A percentile compares a stretch with the other conserved stretches of the same genome.
Evolutionary conservation across 371 early-diverging fungal species (phyloP).

Genomic region (Chytridiales sp.): DNA sequence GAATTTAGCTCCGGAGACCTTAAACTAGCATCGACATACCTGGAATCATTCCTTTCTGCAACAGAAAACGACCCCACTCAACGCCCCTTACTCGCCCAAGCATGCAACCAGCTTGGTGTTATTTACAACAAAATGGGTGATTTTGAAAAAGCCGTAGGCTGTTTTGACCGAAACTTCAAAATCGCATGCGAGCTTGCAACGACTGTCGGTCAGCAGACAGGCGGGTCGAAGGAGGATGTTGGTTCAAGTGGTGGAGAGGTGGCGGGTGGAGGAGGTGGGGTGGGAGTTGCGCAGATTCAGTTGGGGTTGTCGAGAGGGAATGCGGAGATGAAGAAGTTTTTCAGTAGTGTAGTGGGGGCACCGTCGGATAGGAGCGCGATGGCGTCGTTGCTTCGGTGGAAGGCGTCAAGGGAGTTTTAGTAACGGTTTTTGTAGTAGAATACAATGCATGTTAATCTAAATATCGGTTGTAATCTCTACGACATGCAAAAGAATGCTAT

Average conservation of each 20-base stretch:
- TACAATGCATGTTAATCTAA: too few relatives aligned
- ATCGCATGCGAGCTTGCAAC: constrained; percentile 27
- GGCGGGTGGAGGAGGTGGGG: not conserved
- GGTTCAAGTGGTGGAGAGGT: not conserved
- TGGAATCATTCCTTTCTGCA: constrained; percentile 33
- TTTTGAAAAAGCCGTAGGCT: constrained; percentile 36
- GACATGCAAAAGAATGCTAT: too few relatives aligned
- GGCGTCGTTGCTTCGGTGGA: too few relatives aligned
- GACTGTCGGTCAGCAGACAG: not conserved
- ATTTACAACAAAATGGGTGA: constrained; percentile 43
- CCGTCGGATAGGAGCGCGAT: too few relatives aligned
- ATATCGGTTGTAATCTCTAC: too few relatives aligned
- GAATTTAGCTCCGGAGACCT: constrained; percentile 36
- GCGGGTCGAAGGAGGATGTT: not conserved
- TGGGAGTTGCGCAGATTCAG: constrained; percentile 42
- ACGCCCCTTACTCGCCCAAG: constrained; percentile 35
- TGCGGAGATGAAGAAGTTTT: constrained; percentile 38
- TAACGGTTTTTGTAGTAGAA: too few relatives aligned
- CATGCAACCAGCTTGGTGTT: constrained; percentile 48
- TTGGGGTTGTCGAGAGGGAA: constrained; percentile 44
- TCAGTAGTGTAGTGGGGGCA: constrained; percentile 23
- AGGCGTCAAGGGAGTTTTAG: too few relatives aligned
- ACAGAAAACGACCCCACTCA: constrained; percentile 35
- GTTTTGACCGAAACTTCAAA: constrained; percentile 42
- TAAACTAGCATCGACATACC: constrained; percentile 25